Conservation (phyloP, 1,139 yeast species). For the Yamadazyma atmosphaerica region DNA sequence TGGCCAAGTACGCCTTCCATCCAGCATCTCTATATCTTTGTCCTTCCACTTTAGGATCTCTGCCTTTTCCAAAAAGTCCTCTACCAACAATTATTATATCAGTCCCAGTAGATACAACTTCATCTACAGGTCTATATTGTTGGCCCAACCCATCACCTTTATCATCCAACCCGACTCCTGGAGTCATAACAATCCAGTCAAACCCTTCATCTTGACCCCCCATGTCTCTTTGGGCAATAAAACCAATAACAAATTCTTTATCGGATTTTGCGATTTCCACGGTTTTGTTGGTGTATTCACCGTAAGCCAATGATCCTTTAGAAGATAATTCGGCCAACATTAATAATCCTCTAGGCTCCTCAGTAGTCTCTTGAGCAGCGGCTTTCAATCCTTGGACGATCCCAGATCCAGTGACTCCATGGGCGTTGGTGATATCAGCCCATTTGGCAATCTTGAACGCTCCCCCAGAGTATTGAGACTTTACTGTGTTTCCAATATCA, state of each 20-base stretch:
- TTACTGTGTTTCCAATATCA: conserved; percentile 98
- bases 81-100: conserved; percentile 97
- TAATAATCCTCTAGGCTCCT: conserved; percentile 79
- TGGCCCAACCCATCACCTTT: conserved; percentile 97
- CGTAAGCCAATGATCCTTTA: conserved; percentile 89
- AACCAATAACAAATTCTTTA: conserved; percentile 89
- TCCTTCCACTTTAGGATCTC: conserved; percentile 88
- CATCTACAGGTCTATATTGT: conserved; percentile 90
- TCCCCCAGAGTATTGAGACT: conserved; percentile 90
- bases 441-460: conserved; percentile 85
- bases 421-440: conserved; percentile 98
- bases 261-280: conserved; percentile 88
- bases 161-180: conserved; percentile 97
- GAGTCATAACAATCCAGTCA: conserved; percentile 96
- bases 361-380: conserved; percentile 74
- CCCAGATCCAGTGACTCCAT: conserved; percentile 95
- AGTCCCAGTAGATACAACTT: conserved; percentile 78
- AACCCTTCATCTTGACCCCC: conserved; percentile 80
- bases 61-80: conserved; percentile 93
- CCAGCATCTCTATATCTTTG: conserved; percentile 89
- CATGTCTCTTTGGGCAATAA: conserved; percentile 91
- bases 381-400: conserved; percentile 84
- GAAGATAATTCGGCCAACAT: conserved; percentile 97
- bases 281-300: conserved; percentile 84
- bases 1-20: conserved; percentile 79